A percentile compares a stretch with the other conserved stretches of the same genome.
Conservation (phyloP, 2,329 filamentous ascomycete species). For the Colletotrichum tropicale region DNA sequence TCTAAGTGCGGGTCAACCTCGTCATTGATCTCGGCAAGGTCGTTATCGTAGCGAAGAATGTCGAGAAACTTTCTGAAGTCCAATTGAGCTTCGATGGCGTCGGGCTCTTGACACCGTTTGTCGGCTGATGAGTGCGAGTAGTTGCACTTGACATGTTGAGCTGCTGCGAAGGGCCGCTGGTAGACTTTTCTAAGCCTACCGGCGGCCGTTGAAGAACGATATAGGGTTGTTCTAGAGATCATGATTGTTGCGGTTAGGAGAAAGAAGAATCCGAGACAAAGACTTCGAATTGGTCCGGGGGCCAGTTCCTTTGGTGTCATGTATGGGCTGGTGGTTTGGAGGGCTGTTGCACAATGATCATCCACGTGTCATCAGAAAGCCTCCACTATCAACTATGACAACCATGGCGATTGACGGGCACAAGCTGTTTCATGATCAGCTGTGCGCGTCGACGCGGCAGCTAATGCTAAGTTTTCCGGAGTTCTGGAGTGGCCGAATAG, state of each 20-base stretch:
- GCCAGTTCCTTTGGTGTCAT: neutral
- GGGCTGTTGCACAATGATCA: neutral
- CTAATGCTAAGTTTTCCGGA: neutral
- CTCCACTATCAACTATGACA: neutral
- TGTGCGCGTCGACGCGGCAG: neutral
- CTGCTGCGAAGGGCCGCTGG: neutral
- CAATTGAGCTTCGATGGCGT: constrained; percentile 13
- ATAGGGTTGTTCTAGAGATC: neutral
- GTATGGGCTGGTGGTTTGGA: neutral
- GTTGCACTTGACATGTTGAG: neutral
- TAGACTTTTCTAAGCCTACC: neutral
- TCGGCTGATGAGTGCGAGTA: neutral
- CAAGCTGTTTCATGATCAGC: neutral
- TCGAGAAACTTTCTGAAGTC: constrained; percentile 52
- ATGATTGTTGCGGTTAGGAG: neutral
- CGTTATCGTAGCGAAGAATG: constrained; percentile 41
- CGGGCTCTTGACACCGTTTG: neutral
- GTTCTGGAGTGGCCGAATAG: neutral
- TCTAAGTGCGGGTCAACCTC: constrained; percentile 49
- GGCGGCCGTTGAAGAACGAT: neutral
- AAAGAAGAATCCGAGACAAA: neutral
- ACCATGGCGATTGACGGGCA: neutral
- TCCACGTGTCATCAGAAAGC: neutral
- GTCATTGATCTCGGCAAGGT: constrained; percentile 48
- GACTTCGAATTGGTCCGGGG: neutral